phyloP scores from a whole-genome alignment of 2,329 filamentous ascomycete species.

The Pyrenochaeta sp. region DNA sequence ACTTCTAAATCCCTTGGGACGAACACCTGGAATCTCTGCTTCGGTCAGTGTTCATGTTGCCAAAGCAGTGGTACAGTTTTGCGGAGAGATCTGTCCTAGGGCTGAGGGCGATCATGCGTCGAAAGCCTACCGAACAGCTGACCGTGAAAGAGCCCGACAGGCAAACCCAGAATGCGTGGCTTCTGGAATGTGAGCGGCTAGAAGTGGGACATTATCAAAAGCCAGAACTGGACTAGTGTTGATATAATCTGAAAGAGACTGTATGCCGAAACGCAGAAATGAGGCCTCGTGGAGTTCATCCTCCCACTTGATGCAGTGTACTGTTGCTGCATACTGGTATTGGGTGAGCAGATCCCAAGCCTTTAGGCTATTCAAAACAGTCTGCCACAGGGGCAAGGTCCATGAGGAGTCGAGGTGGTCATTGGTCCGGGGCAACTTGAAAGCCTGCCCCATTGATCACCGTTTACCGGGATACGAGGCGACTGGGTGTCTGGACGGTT shows the following conservation, averaged over 20 bases:
- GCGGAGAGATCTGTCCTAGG: constrained; percentile 2
- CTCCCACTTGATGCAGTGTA: not conserved
- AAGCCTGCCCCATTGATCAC: not conserved
- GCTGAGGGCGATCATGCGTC: not conserved
- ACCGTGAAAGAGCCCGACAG: constrained; percentile 3
- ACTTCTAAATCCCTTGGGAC: not conserved
- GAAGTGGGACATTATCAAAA: constrained; percentile 7
- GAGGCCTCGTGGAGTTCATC: not conserved
- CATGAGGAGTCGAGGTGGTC: not conserved
- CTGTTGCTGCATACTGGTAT: constrained; percentile 1
- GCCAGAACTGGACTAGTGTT: constrained; percentile 5
- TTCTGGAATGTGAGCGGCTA: not conserved
- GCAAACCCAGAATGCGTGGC: not conserved
- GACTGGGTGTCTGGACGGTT: not conserved
- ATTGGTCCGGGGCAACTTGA: not conserved
- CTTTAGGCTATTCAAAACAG: constrained; percentile 7
- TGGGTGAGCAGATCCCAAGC: constrained; percentile 1
- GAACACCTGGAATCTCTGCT: not conserved
- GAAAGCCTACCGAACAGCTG: constrained; percentile 4
- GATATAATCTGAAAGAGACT: not conserved
- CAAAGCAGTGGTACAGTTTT: not conserved
- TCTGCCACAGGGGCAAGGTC: not conserved
- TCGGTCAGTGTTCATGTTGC: not conserved
- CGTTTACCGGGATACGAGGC: not conserved
- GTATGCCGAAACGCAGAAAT: not conserved